Evolutionary conservation across 805 yeast species (phyloP).

Genomic region (Nakazawaea pomicola): DNA sequence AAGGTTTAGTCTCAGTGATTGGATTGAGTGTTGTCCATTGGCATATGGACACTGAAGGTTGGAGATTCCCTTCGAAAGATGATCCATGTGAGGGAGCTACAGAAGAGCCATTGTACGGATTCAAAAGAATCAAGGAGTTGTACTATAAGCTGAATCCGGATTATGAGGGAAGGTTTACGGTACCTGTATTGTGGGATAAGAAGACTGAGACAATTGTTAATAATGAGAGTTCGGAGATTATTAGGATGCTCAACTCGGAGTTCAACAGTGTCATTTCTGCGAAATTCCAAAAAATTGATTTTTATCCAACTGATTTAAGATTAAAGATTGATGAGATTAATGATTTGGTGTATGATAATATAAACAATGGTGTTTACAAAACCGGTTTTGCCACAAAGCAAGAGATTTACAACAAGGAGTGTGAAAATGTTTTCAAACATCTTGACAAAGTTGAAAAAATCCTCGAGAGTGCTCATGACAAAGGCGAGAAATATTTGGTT

Average conservation of each 20-base stretch:
- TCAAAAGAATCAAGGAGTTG: constrained; percentile 57
- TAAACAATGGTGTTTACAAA: constrained; percentile 93
- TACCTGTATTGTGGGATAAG: constrained; percentile 91
- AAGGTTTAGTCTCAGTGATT: constrained; percentile 63
- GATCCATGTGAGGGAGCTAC: constrained; percentile 44
- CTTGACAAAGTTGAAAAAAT: constrained; percentile 67
- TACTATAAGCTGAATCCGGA: constrained; percentile 73
- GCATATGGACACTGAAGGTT: constrained; percentile 82
- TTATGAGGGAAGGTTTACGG: constrained; percentile 82
- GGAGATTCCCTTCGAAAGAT: constrained; percentile 67
- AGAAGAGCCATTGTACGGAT: constrained; percentile 56
- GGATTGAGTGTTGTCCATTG: constrained; percentile 83
- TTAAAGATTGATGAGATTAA: constrained; percentile 70
- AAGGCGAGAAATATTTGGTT: constrained; percentile 37
- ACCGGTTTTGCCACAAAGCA: constrained; percentile 85
- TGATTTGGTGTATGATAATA: constrained; percentile 74
- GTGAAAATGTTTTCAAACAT: constrained; percentile 53
- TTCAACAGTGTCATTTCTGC: constrained; percentile 55
- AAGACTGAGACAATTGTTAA: constrained; percentile 79
- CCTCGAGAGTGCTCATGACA: constrained; percentile 39
- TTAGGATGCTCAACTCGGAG: constrained; percentile 75
- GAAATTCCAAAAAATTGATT: constrained; percentile 45
- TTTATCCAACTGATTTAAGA: constrained; percentile 55
- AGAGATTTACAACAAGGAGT: constrained; percentile 73
- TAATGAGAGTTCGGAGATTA: constrained; percentile 87